These are phyloP conservation scores for Pichia kluyveri DNA, from an alignment of 805 yeast species.

Conservation along the genomic window DNA sequence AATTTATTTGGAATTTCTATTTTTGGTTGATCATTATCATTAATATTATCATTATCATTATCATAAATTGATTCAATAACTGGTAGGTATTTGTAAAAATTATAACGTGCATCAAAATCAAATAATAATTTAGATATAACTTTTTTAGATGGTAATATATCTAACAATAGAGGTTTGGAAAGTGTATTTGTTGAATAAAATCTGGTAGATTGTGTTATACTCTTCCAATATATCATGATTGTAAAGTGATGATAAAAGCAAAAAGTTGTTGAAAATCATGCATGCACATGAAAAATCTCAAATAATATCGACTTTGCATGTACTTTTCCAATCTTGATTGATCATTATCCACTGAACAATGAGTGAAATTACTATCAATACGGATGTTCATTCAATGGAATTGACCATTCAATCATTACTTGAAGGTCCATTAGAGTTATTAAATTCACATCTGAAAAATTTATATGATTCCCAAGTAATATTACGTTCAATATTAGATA, in stretches of 20 bases:
- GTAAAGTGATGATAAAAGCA: background rate
- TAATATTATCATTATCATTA: conserved; percentile 8
- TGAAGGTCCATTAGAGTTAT: conserved; percentile 43
- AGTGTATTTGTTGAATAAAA: conserved; percentile 4
- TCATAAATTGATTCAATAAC: conserved; percentile 43
- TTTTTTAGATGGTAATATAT: conserved; percentile 50
- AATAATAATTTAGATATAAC: conserved; percentile 51
- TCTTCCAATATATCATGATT: background rate
- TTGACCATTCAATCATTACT: conserved; percentile 47
- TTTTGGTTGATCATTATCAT: conserved; percentile 8
- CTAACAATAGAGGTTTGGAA: conserved; percentile 31
- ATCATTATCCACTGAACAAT: background rate
- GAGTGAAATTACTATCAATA: background rate
- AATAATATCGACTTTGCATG: no score
- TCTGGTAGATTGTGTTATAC: background rate
- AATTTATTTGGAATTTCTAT: conserved; percentile 24
- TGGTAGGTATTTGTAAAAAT: conserved; percentile 45
- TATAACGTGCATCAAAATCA: conserved; percentile 53
- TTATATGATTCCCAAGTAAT: conserved; percentile 51
- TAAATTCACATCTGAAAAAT: conserved; percentile 41
- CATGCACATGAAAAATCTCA: no score
- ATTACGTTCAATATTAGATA: conserved; percentile 37
- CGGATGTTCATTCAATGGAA: conserved; percentile 45
- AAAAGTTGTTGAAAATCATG: no score
- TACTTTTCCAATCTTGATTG: no score